Evolutionary conservation across 768 basidiomycete genomes (phyloP), one percentile per base, ranked within the genome.

Genomic region (Coprinellus micaceus): DNA sequence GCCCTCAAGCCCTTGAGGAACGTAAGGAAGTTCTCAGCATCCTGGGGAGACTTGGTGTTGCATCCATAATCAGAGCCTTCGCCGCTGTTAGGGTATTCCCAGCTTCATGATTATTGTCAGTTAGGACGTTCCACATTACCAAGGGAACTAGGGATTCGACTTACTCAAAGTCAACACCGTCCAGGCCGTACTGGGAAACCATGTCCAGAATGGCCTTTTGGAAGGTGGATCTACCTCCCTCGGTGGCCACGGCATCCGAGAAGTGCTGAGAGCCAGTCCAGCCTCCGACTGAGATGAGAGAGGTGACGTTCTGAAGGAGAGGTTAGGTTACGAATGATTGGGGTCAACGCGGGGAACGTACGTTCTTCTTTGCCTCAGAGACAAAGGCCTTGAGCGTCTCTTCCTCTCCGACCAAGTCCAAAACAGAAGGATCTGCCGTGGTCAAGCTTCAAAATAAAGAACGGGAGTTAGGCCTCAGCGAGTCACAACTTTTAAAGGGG

Each of bases 11-110:
- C 77, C 61, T 85, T 76, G 11, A 98, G 76, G 75, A 95, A 91
- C 3, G 71, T 59, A 33, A 94, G 80, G 70, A 88, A 90, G 68
- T 96, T 94, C 13, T 77, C 71, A 0, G 84, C 80, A 68, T 98
- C 94, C 48, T 77, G 53, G 0, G 66, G 54, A 3, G 76, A 75
- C 53, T 84, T 73, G 0, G 64, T 67, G 69, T 95, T 96, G 60
- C 86, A 87, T 0, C 79, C 80, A n/a, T n/a, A n/a, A n/a, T n/a
- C n/a, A n/a, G n/a, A n/a, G 3, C 85, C 74, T 39, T 91, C 91
- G 50, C 76, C 71, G 4, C 69, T 61, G 53, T 77, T 80, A 1
- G 94, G 93, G 66, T 88, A 94, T 70, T 95, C 93, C 92, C 92
- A 94, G 63, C 78, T 78, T 52, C 26, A 28, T 28, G 50, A 40